Evolutionary conservation across 352 stramenopile species (phyloP).

Genomic region (Phytopythium chamaehyphon): DNA sequence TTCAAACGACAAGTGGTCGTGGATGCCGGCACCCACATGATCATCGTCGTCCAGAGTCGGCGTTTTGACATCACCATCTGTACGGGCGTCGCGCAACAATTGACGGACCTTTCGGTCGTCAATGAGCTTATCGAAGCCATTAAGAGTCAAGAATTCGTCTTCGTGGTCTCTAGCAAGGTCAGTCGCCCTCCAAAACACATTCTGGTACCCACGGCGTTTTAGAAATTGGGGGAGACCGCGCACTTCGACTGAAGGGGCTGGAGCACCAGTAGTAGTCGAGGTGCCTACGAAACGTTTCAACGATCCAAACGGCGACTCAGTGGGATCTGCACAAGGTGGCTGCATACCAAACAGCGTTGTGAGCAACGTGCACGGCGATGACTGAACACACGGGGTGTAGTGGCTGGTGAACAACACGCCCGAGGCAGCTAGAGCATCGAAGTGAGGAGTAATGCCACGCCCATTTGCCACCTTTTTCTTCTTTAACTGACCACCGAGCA

Average conservation of each 20-base stretch:
- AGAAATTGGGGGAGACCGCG: conserved; percentile 61
- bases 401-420: conserved; percentile 64
- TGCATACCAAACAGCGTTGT: conserved; percentile 74
- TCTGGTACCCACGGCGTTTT: conserved; percentile 63
- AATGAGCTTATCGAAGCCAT: conserved; percentile 70
- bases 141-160: conserved; percentile 57
- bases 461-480: conserved; percentile 29
- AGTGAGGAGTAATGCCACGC: conserved; percentile 52
- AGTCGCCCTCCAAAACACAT: conserved; percentile 68
- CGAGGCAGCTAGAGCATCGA: conserved; percentile 47
- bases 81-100: conserved; percentile 52
- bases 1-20: conserved; percentile 69
- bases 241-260: background rate
- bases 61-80: conserved; percentile 18
- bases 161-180: conserved; percentile 64
- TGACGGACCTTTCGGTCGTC: conserved; percentile 60
- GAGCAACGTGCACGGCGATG: conserved; percentile 47
- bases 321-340: conserved; percentile 62
- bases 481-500: conserved; percentile 47
- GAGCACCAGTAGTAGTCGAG: conserved; percentile 39
- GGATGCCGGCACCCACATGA: conserved; percentile 64
- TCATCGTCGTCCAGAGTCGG: conserved; percentile 39
- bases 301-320: conserved; percentile 14
- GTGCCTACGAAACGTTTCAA: conserved; percentile 37
- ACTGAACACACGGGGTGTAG: conserved; percentile 69